These are phyloP conservation scores for Microglena sp. DNA, from an alignment of 139 green algal species.

Conservation along the genomic window DNA sequence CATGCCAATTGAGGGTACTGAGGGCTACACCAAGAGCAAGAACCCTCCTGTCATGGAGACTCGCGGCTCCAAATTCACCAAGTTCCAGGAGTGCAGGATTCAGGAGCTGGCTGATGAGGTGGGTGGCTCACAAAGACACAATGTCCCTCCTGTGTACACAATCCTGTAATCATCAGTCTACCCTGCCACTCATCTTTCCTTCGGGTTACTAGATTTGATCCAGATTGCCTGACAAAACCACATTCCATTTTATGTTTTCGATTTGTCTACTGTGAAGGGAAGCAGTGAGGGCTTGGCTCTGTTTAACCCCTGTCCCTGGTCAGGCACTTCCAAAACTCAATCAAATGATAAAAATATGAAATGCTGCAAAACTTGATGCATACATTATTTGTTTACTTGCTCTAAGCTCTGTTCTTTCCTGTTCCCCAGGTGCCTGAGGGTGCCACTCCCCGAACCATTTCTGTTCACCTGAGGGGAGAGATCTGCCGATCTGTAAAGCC, in stretches of 20 bases:
- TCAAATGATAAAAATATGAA: too few relatives aligned
- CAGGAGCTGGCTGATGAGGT: constrained; percentile 49
- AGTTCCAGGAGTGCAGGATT: constrained; percentile 84
- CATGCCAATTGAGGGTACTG: constrained; percentile 58
- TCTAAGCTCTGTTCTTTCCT: background rate
- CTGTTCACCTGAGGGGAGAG: constrained; percentile 74
- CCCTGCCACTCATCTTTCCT: too few relatives aligned
- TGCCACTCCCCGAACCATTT: constrained; percentile 81
- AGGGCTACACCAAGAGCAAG: constrained; percentile 25
- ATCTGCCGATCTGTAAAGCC: constrained; percentile 75
- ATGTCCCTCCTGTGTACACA: too few relatives aligned
- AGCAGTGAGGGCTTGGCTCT: too few relatives aligned
- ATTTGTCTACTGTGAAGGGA: too few relatives aligned
- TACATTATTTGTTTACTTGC: background rate
- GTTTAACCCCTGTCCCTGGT: too few relatives aligned
- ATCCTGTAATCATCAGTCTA: too few relatives aligned
- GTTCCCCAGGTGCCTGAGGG: constrained; percentile 79
- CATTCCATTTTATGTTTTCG: too few relatives aligned
- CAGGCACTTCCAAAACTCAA: too few relatives aligned
- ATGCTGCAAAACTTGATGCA: too few relatives aligned
- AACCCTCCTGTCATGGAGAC: constrained; percentile 50
- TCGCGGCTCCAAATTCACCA: constrained; percentile 84
- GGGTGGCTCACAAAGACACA: background rate
- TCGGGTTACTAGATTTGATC: too few relatives aligned
- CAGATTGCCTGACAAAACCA: too few relatives aligned